A percentile compares a stretch with the other conserved stretches of the same genome.
Evolutionary conservation across 1,284 basidiomycete genomes (phyloP).

Genomic region (Moniliophthora roreri): DNA sequence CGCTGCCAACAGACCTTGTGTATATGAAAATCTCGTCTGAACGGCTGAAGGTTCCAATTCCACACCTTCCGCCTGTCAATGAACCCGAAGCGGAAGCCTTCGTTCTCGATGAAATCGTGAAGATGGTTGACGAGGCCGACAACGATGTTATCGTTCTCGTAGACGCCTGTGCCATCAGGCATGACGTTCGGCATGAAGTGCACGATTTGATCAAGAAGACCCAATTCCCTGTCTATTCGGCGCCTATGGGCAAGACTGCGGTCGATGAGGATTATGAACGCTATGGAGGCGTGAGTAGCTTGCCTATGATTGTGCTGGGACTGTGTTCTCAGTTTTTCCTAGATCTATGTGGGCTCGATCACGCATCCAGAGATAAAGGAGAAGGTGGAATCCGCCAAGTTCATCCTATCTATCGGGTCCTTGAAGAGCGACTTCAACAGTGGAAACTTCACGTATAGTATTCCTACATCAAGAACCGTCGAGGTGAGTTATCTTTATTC

Average conservation of each 20-base stretch:
- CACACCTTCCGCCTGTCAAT: constrained; percentile 48
- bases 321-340: background rate
- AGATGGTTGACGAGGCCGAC: constrained; percentile 60
- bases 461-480: constrained; percentile 59
- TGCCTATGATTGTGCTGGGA: constrained; percentile 4
- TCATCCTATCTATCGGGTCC: constrained; percentile 82
- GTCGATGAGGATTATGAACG: constrained; percentile 79
- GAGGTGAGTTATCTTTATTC: constrained; percentile 44
- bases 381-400: constrained; percentile 79
- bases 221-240: constrained; percentile 75
- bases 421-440: constrained; percentile 92
- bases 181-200: constrained; percentile 70
- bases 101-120: constrained; percentile 73
- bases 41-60: constrained; percentile 65
- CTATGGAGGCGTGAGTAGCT: constrained; percentile 80
- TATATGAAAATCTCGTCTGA: constrained; percentile 66
- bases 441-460: constrained; percentile 78
- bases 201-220: constrained; percentile 70
- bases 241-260: constrained; percentile 90
- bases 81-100: constrained; percentile 64
- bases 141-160: constrained; percentile 78
- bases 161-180: constrained; percentile 87
- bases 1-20: constrained; percentile 86
- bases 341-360: constrained; percentile 84
- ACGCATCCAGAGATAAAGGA: constrained; percentile 72